phyloP scores from a whole-genome alignment of 768 basidiomycete species.

The Tulasnella sp. region DNA sequence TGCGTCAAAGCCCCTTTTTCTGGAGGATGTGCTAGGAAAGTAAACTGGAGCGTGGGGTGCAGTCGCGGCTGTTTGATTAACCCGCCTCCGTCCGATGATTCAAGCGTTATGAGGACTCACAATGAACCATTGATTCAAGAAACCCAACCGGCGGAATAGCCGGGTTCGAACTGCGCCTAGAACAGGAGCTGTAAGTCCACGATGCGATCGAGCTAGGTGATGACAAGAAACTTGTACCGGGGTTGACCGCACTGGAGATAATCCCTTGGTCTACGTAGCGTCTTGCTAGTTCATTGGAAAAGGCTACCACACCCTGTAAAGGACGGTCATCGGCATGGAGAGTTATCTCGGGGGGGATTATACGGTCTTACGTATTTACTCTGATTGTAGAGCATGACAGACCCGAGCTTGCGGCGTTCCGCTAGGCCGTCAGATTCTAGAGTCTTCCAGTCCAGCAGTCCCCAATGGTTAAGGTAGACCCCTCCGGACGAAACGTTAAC shows the following conservation, averaged over 20 bases:
- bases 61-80: neutral
- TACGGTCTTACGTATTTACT: constrained; percentile 25
- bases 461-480: constrained; percentile 1
- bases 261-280: constrained; percentile 29
- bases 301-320: constrained; percentile 24
- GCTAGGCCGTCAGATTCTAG: neutral
- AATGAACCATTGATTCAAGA: neutral
- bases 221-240: constrained; percentile 13
- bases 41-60: neutral
- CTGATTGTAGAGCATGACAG: constrained; percentile 15
- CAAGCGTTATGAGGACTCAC: neutral
- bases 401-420: constrained; percentile 16
- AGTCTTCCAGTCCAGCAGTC: neutral
- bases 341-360: neutral
- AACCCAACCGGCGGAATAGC: neutral
- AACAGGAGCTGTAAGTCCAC: neutral
- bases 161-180: neutral
- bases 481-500: constrained; percentile 23
- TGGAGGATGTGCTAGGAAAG: neutral
- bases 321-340: neutral
- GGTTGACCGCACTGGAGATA: constrained; percentile 23
- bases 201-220: neutral
- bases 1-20: constrained; percentile 9
- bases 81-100: neutral
- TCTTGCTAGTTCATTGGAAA: constrained; percentile 30